Conservation (phyloP, 23 red algal genomes). For the Gracilariopsis chorda region DNA sequence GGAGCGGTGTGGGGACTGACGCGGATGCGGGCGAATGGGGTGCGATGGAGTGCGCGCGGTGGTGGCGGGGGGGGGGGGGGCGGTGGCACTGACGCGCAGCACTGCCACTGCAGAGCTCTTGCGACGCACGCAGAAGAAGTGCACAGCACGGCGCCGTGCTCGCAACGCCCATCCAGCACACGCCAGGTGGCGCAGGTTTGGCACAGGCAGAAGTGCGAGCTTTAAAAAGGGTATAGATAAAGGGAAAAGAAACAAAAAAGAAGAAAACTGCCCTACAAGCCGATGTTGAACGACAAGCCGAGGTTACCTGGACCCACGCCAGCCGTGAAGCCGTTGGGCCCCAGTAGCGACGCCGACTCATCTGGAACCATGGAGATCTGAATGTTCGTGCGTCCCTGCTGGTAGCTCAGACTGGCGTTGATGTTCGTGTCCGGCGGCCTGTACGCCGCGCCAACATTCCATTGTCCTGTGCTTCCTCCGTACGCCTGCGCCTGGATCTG, state of each 20-base stretch:
- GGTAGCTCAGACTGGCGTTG: constrained; percentile 90
- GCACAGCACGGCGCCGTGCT: too few relatives aligned
- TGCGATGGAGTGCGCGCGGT: too few relatives aligned
- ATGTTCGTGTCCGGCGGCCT: constrained; percentile 97
- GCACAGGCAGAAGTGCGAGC: too few relatives aligned
- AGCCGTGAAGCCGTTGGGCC: constrained; percentile 93
- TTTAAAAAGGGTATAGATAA: not conserved
- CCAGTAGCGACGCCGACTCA: constrained; percentile 78
- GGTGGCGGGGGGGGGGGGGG: too few relatives aligned
- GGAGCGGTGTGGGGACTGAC: too few relatives aligned
- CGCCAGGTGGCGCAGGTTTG: too few relatives aligned
- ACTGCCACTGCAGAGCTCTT: not conserved
- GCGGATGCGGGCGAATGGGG: too few relatives aligned
- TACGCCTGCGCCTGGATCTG: constrained; percentile 91
- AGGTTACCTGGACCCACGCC: constrained; percentile 88
- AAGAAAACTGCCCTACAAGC: constrained; percentile 53
- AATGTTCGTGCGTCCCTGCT: constrained; percentile 87
- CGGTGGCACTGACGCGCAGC: not conserved
- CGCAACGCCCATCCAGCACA: too few relatives aligned
- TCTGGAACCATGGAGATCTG: constrained; percentile 97
- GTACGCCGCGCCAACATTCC: constrained; percentile 92
- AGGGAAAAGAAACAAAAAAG: not conserved
- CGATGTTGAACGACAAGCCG: constrained; percentile 90
- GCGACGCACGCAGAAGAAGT: not conserved
- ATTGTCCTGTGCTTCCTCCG: constrained; percentile 85